These are phyloP conservation scores for Coniochaeta sp. DNA, from an alignment of 2,329 filamentous ascomycete species.

Conservation along the genomic window DNA sequence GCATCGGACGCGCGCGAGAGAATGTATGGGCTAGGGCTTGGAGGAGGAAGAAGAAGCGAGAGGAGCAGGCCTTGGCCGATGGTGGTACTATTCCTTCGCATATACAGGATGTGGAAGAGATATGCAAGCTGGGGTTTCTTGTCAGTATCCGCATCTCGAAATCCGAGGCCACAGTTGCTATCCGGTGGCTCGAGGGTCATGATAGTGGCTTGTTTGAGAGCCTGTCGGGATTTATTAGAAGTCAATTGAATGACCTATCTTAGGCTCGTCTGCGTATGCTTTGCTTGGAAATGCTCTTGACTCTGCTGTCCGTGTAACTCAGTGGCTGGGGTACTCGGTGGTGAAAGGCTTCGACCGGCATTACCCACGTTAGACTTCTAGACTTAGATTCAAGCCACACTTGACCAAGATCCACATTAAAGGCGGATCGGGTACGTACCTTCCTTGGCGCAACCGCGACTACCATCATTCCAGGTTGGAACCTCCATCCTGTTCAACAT, in stretches of 20 bases:
- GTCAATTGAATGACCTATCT: conserved; percentile 29
- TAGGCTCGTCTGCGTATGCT: background rate
- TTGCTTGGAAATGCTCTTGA: too few species aligned
- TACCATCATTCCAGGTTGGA: too few species aligned
- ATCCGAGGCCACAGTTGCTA: conserved; percentile 35
- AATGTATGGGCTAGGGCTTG: conserved; percentile 78
- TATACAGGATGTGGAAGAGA: conserved; percentile 12
- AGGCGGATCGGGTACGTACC: too few species aligned
- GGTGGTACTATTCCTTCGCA: conserved; percentile 16
- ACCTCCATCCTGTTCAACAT: too few species aligned
- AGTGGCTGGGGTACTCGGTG: too few species aligned
- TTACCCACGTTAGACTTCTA: too few species aligned
- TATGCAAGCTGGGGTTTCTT: conserved; percentile 50
- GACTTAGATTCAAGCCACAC: too few species aligned
- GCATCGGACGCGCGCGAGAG: conserved; percentile 55
- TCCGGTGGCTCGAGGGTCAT: conserved; percentile 70
- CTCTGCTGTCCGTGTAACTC: too few species aligned
- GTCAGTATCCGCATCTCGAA: conserved; percentile 38
- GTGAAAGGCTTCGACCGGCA: too few species aligned
- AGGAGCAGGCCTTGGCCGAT: conserved; percentile 18
- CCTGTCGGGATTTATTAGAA: conserved; percentile 73
- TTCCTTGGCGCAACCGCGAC: too few species aligned
- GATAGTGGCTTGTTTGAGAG: conserved; percentile 77
- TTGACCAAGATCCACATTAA: too few species aligned
- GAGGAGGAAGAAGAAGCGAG: conserved; percentile 47